A percentile compares a stretch with the other conserved stretches of the same genome.
Conservation (phyloP, 2,329 filamentous ascomycete species). For the Fusarium aywerte region DNA sequence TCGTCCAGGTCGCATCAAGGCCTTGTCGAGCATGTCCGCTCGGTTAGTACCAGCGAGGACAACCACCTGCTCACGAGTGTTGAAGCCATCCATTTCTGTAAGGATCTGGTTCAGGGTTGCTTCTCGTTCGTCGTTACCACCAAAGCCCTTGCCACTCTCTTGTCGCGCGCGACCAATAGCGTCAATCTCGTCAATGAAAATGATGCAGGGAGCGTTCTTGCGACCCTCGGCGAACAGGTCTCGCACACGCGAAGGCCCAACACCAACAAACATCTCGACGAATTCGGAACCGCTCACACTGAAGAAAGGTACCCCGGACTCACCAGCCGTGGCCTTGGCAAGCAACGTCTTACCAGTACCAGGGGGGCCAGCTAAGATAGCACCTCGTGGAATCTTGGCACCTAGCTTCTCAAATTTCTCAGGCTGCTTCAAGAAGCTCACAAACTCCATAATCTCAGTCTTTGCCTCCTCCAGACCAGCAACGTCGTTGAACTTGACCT, state of each 20-base stretch:
- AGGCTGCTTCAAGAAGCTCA: slow-evolving; percentile 94
- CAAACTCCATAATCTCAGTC: slow-evolving; percentile 98
- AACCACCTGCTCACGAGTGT: slow-evolving; percentile 94
- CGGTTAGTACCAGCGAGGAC: slow-evolving; percentile 97
- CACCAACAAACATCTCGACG: slow-evolving; percentile 99
- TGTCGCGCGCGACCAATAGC: slow-evolving; percentile 92
- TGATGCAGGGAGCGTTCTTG: slow-evolving; percentile 97
- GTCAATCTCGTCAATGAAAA: slow-evolving; percentile 99
- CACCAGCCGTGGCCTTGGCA: slow-evolving; percentile 96
- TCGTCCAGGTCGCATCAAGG: slow-evolving; percentile 93
- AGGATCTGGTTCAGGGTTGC: slow-evolving; percentile 97
- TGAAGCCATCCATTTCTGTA: slow-evolving; percentile 99
- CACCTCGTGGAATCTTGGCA: slow-evolving; percentile 96
- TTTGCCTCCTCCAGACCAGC: slow-evolving; percentile 99
- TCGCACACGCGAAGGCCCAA: slow-evolving; percentile 92
- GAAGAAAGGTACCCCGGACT: slow-evolving; percentile 97
- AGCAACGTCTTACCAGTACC: slow-evolving; percentile 98
- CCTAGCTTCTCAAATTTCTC: slow-evolving; percentile 92
- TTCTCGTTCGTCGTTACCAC: slow-evolving; percentile 97
- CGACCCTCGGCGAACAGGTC: slow-evolving; percentile 94
- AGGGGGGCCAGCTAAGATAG: slow-evolving; percentile 95
- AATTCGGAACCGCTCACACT: slow-evolving; percentile 99
- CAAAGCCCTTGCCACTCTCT: slow-evolving; percentile 76
- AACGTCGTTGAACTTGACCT: slow-evolving; percentile 96
- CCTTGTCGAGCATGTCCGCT: slow-evolving; percentile 93